phyloP scores from a whole-genome alignment of 1,139 yeast species.

The Yamadazyma jaroonii region DNA sequence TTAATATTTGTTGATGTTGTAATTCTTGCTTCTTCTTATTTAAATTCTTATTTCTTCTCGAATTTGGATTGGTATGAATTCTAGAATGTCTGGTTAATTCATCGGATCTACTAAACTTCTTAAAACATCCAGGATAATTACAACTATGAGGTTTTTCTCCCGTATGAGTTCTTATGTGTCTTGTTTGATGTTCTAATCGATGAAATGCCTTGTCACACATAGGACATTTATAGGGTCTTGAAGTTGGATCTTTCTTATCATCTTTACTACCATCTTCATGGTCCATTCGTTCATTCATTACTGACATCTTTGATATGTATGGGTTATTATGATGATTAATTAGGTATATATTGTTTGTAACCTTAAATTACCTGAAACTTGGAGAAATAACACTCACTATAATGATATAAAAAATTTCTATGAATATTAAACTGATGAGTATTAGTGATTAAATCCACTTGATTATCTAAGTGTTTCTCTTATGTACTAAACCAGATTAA shows the following conservation, averaged over 20 bases:
- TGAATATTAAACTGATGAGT: too few species aligned
- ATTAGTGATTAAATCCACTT: too few species aligned
- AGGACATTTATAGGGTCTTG: slow-evolving; percentile 85
- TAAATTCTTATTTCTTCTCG: slow-evolving; percentile 52
- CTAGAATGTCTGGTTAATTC: slow-evolving; percentile 88
- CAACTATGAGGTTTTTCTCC: slow-evolving; percentile 95
- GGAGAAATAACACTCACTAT: slow-evolving; percentile 1
- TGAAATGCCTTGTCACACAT: slow-evolving; percentile 91
- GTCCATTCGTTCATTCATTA: too few species aligned
- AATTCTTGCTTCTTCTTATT: slow-evolving; percentile 12
- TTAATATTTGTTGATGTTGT: neutral
- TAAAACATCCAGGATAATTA: slow-evolving; percentile 81
- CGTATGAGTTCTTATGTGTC: slow-evolving; percentile 93
- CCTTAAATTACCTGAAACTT: too few species aligned
- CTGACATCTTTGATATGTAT: too few species aligned
- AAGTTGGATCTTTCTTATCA: slow-evolving; percentile 23
- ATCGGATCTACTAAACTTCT: slow-evolving; percentile 83
- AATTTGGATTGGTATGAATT: slow-evolving; percentile 79
- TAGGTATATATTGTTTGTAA: too few species aligned
- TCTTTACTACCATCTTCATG: neutral
- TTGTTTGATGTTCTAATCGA: slow-evolving; percentile 87
- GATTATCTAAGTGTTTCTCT: too few species aligned
- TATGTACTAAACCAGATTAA: too few species aligned
- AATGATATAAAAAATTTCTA: too few species aligned
- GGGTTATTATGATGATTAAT: too few species aligned